Percentiles rank a stretch among this genome's conserved stretches.
These are phyloP conservation scores for Rhizophora mangle DNA, from an alignment of 345 rosid species.

Conservation along the genomic window DNA sequence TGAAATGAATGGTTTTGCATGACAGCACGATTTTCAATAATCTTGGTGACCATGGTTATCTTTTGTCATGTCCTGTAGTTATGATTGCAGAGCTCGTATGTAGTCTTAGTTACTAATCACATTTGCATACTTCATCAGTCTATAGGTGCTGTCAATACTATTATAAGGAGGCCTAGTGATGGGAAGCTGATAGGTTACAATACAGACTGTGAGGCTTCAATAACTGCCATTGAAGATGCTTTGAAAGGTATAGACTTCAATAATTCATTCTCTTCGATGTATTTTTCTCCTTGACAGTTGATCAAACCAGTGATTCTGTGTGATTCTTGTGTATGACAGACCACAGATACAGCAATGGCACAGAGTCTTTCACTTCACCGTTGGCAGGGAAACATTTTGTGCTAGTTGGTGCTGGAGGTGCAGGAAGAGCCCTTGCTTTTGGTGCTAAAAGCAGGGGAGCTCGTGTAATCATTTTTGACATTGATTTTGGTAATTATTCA, in stretches of 20 bases:
- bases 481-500: slow-evolving; percentile 41
- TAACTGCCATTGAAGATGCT: slow-evolving; percentile 56
- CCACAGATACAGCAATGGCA: slow-evolving; percentile 14
- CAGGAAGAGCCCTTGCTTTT: slow-evolving; percentile 65
- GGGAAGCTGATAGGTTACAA: slow-evolving; percentile 52
- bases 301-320: too few relatives aligned
- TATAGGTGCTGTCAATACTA: slow-evolving; percentile 52
- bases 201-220: slow-evolving; percentile 52
- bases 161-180: slow-evolving; percentile 43
- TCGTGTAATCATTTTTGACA: slow-evolving; percentile 46
- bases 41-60: neutral
- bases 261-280: neutral
- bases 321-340: slow-evolving; percentile 19
- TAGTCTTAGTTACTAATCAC: neutral
- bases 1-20: neutral
- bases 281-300: neutral
- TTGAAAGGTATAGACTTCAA: slow-evolving; percentile 35
- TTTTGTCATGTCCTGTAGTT: neutral
- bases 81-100: neutral
- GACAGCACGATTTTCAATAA: neutral
- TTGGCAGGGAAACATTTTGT: slow-evolving; percentile 50
- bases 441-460: slow-evolving; percentile 60
- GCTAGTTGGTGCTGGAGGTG: slow-evolving; percentile 63
- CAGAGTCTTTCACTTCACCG: slow-evolving; percentile 23
- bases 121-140: slow-evolving; percentile 29